Conservation (phyloP, 805 yeast genomes). For the Candida gorgasii region DNA sequence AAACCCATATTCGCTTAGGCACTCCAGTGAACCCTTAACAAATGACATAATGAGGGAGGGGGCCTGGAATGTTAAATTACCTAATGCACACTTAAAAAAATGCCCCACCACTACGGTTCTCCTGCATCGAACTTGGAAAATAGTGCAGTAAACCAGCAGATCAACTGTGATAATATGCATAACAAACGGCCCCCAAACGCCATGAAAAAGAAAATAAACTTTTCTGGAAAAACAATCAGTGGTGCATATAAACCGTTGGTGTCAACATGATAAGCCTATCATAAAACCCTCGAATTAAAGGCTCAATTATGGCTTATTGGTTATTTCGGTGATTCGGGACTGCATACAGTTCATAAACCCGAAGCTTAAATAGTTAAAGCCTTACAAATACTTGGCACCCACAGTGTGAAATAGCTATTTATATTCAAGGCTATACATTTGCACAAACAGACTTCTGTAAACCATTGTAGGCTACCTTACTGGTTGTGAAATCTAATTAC, state of each 20-base stretch:
- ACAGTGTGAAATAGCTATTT: no score
- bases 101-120: no score
- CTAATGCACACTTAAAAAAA: neutral
- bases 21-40: neutral
- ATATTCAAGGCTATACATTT: no score
- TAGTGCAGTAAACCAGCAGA: neutral
- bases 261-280: neutral
- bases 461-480: no score
- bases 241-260: neutral
- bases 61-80: neutral
- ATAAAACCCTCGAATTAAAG: neutral
- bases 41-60: neutral
- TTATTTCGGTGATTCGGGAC: neutral
- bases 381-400: neutral
- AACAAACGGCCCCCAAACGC: neutral
- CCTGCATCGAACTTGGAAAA: no score
- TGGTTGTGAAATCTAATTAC: no score
- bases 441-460: no score
- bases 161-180: neutral
- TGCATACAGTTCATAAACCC: neutral
- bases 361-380: neutral
- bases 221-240: neutral
- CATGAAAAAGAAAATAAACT: neutral
- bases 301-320: slow-evolving; percentile 2
- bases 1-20: no score